Conservation (phyloP, 108 stramenopile genomes). For the Cyclotella atomus region DNA sequence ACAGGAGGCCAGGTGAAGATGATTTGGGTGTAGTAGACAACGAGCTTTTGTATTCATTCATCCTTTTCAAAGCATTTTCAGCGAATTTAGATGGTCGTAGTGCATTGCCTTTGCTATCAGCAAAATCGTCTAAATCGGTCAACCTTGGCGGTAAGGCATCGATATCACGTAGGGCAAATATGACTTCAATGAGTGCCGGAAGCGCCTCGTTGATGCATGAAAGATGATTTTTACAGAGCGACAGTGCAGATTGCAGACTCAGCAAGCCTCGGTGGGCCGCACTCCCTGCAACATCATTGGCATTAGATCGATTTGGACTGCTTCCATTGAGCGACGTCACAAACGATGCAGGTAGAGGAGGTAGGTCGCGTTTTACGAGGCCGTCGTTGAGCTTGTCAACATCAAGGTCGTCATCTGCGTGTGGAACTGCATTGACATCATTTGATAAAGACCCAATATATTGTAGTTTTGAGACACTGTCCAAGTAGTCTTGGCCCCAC, state of each 20-base stretch:
- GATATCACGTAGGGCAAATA: conserved; percentile 77
- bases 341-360: conserved; percentile 35
- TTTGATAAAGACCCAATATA: conserved; percentile 42
- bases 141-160: conserved; percentile 71
- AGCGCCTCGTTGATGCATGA: conserved; percentile 58
- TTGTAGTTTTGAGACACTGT: conserved; percentile 60
- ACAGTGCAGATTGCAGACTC: conserved; percentile 69
- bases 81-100: conserved; percentile 73
- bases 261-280: conserved; percentile 82
- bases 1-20: conserved; percentile 51
- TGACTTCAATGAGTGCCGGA: conserved; percentile 67
- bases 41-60: conserved; percentile 62
- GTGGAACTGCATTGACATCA: background rate
- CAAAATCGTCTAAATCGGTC: conserved; percentile 85
- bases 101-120: conserved; percentile 80
- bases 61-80: conserved; percentile 48
- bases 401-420: background rate
- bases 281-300: conserved; percentile 58
- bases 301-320: conserved; percentile 6
- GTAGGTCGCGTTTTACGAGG: conserved; percentile 21
- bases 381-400: conserved; percentile 5
- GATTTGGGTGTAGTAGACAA: conserved; percentile 26
- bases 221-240: conserved; percentile 64
- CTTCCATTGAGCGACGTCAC: conserved; percentile 1
- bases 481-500: conserved; percentile 75